Evolutionary conservation across 2,329 filamentous ascomycete genomes (phyloP).

Genomic region (Aspergillus jensenii): DNA sequence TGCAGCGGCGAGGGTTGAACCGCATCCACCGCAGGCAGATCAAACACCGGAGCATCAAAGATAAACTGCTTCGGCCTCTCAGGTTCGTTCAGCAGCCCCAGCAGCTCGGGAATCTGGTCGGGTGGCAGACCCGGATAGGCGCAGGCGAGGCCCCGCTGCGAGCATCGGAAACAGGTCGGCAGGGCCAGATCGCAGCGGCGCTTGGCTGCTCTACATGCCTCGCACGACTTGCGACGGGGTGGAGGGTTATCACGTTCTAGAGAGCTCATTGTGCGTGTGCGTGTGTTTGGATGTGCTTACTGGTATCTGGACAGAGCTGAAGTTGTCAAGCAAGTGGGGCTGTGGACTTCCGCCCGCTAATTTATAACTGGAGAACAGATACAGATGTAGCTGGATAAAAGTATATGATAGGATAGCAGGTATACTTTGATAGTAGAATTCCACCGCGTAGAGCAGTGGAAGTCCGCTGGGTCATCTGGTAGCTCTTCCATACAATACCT

Average conservation of each 20-base stretch:
- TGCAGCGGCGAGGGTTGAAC: not conserved
- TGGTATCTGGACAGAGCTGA: not conserved
- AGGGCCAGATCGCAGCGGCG: conserved; percentile 55
- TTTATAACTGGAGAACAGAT: no score
- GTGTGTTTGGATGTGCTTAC: not conserved
- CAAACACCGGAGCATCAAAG: not conserved
- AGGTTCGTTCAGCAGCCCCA: not conserved
- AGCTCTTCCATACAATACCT: no score
- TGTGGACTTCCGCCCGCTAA: conserved; percentile 11
- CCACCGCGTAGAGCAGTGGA: not conserved
- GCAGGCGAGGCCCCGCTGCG: conserved; percentile 50
- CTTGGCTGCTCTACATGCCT: conserved; percentile 58
- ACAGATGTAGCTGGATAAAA: no score
- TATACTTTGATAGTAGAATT: no score
- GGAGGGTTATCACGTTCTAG: conserved; percentile 47
- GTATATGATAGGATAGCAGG: no score
- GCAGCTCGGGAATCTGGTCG: conserved; percentile 2
- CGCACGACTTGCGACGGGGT: conserved; percentile 54
- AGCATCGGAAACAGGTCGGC: conserved; percentile 56
- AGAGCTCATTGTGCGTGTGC: not conserved
- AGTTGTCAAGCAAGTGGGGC: not conserved
- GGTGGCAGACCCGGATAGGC: conserved; percentile 41
- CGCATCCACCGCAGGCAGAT: not conserved
- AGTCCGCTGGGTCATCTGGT: not conserved
- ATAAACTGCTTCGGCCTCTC: not conserved